Conservation (phyloP, 2,329 filamentous ascomycete species). For the Curvularia verruculosa region DNA sequence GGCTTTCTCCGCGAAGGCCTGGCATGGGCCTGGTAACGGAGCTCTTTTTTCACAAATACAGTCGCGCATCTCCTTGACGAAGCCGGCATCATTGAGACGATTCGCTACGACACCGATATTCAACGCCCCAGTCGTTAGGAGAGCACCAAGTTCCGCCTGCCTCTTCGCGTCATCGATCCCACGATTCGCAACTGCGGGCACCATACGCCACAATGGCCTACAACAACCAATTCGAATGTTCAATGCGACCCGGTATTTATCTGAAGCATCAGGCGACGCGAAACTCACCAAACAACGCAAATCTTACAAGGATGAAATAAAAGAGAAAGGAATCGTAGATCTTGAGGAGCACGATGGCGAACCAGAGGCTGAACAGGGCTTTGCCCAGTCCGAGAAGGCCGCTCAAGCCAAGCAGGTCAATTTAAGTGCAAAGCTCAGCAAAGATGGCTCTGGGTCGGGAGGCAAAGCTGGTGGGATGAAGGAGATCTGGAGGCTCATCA, state of each 20-base stretch:
- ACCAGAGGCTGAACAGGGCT: conserved; percentile 66
- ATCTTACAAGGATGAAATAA: conserved; percentile 50
- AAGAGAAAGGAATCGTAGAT: conserved; percentile 44
- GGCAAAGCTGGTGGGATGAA: conserved; percentile 62
- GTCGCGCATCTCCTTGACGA: conserved; percentile 26
- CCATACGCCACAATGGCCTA: conserved; percentile 34
- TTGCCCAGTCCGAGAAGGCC: conserved; percentile 80
- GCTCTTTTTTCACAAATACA: conserved; percentile 44
- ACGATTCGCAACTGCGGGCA: conserved; percentile 26
- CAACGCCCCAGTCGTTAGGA: background rate
- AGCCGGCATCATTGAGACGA: conserved; percentile 24
- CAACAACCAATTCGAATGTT: conserved; percentile 38
- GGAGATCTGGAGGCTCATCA: conserved; percentile 86
- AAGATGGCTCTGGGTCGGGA: conserved; percentile 65
- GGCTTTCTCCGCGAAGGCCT: conserved; percentile 41
- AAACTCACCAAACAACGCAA: conserved; percentile 29
- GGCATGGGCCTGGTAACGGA: conserved; percentile 44
- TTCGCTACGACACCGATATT: conserved; percentile 21
- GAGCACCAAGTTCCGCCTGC: conserved; percentile 14
- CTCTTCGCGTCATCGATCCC: conserved; percentile 19
- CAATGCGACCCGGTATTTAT: conserved; percentile 33
- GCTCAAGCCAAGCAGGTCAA: conserved; percentile 88
- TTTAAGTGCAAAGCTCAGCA: conserved; percentile 83
- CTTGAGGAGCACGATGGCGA: conserved; percentile 50
- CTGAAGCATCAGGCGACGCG: conserved; percentile 31